Evolutionary conservation across 2,329 filamentous ascomycete genomes (phyloP).

Genomic region (Monilinia fructigena): DNA sequence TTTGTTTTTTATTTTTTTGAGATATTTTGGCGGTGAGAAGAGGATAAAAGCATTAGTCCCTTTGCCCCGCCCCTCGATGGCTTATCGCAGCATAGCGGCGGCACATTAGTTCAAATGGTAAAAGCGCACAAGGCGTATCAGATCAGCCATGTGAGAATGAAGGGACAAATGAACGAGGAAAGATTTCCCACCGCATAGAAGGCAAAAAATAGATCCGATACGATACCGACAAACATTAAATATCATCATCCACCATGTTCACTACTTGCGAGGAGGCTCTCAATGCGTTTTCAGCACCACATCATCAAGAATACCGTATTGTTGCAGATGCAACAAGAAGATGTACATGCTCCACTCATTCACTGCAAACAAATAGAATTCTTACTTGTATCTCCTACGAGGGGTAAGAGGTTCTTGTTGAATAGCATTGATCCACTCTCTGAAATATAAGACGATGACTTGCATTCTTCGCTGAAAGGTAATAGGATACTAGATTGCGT

Average conservation of each 20-base stretch:
- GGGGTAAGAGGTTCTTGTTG: background rate
- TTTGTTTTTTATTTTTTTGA: background rate
- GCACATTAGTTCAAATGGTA: conserved; percentile 1
- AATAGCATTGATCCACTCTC: conserved; percentile 1
- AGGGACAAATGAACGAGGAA: background rate
- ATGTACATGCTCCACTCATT: background rate
- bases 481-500: conserved; percentile 13
- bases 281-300: background rate
- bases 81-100: conserved; percentile 15
- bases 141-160: conserved; percentile 7
- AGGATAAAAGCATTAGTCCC: background rate
- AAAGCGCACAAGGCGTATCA: conserved; percentile 19
- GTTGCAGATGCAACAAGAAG: background rate
- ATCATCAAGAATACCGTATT: background rate
- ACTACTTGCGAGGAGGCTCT: background rate
- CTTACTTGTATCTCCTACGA: background rate
- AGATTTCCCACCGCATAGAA: conserved; percentile 5
- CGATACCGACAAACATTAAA: background rate
- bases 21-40: conserved; percentile 1
- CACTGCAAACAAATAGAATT: conserved; percentile 2
- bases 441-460: conserved; percentile 11
- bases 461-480: conserved; percentile 11
- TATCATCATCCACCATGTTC: background rate
- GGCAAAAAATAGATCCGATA: conserved; percentile 7
- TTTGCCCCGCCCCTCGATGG: conserved; percentile 10